A percentile compares a stretch with the other conserved stretches of the same genome.
Conservation (phyloP, 352 stramenopile genomes). For the Pythium brachiatum region DNA sequence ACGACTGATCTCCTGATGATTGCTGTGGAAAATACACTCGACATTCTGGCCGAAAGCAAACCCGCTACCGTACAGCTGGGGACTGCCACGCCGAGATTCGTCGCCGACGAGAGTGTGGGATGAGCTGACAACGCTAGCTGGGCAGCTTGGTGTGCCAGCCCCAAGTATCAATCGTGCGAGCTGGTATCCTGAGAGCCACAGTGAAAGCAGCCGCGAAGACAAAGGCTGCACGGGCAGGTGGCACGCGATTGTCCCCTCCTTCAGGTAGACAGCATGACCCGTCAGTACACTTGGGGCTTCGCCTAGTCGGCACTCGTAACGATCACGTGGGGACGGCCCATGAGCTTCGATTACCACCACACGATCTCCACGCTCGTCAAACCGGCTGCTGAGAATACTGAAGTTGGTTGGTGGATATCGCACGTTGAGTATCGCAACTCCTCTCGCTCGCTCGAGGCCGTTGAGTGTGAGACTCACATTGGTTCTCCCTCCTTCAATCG, state of each 20-base stretch:
- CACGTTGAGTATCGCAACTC: conserved; percentile 1
- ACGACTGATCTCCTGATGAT: not conserved
- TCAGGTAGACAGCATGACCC: not conserved
- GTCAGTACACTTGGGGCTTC: not conserved
- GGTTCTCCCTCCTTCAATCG: not conserved
- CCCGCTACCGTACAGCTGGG: conserved; percentile 13
- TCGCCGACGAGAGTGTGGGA: conserved; percentile 8
- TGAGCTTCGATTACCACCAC: conserved; percentile 2
- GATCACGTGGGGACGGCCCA: conserved; percentile 5
- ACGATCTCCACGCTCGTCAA: not conserved
- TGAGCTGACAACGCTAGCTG: not conserved
- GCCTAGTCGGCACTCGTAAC: conserved; percentile 20
- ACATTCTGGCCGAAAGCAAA: conserved; percentile 15
- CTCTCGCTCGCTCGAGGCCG: conserved; percentile 15
- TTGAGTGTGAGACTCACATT: conserved; percentile 21
- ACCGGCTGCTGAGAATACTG: not conserved
- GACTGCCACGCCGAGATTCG: not conserved
- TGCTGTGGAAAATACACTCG: conserved; percentile 5
- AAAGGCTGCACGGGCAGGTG: not conserved
- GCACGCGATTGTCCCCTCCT: conserved; percentile 11
- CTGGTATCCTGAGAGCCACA: conserved; percentile 13
- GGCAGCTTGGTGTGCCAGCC: conserved; percentile 2
- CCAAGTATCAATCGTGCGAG: conserved; percentile 3
- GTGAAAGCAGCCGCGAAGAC: not conserved
- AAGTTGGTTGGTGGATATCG: conserved; percentile 17